A percentile compares a stretch with the other conserved stretches of the same genome.
phyloP scores from a whole-genome alignment of 1,284 basidiomycete genomes.

The Marasmius tenuissimus region DNA sequence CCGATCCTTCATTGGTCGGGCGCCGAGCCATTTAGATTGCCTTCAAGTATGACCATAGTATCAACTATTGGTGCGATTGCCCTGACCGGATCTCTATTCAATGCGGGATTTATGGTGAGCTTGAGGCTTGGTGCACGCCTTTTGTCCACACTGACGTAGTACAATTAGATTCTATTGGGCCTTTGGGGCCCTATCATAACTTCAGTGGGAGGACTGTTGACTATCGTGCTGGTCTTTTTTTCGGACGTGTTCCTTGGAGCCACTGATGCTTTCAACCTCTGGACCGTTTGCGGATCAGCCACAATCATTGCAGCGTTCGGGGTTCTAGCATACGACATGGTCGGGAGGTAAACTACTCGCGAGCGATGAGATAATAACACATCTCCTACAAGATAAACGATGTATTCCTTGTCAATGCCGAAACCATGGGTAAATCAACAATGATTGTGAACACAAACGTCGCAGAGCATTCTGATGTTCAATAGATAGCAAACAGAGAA shows the following conservation, averaged over 20 bases:
- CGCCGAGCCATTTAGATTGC: conserved; percentile 61
- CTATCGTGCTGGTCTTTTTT: conserved; percentile 78
- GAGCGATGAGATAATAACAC: background rate
- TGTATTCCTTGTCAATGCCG: background rate
- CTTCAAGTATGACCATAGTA: conserved; percentile 41
- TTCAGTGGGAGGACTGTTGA: conserved; percentile 82
- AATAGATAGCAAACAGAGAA: conserved; percentile 30
- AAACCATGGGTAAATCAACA: background rate
- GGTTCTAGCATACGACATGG: conserved; percentile 71
- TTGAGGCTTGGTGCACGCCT: background rate
- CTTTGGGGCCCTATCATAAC: conserved; percentile 84
- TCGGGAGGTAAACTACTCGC: conserved; percentile 24
- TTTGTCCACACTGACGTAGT: conserved; percentile 5
- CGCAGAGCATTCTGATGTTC: conserved; percentile 9
- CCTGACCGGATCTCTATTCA: conserved; percentile 68
- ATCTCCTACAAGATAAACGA: background rate
- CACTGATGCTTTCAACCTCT: conserved; percentile 54
- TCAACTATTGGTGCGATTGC: conserved; percentile 63
- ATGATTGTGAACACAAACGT: conserved; percentile 13
- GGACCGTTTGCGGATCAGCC: conserved; percentile 66
- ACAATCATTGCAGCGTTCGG: conserved; percentile 75
- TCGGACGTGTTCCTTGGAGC: conserved; percentile 70
- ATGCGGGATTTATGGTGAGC: conserved; percentile 74
- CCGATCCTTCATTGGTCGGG: conserved; percentile 64
- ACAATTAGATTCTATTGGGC: conserved; percentile 68